A percentile compares a stretch with the other conserved stretches of the same genome.
These are phyloP conservation scores for Yarrowia sp. DNA, from an alignment of 805 yeast genomes.

Conservation along the genomic window DNA sequence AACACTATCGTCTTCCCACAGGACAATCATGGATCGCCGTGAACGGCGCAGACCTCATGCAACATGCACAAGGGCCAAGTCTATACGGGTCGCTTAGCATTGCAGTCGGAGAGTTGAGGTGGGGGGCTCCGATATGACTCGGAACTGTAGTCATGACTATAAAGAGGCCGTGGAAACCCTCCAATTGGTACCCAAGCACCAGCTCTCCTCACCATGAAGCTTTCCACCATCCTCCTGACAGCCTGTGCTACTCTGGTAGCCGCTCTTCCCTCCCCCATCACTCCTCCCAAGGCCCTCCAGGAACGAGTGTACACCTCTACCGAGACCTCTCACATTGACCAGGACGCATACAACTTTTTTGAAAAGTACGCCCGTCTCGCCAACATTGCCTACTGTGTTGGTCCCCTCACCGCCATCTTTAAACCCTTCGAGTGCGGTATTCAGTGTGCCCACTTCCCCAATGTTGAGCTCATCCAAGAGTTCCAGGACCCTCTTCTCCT, in stretches of 20 bases:
- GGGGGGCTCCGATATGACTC: not conserved
- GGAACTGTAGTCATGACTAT: not conserved
- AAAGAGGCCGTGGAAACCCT: not conserved
- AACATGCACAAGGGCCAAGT: not conserved
- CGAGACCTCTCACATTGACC: slow-evolving; percentile 2
- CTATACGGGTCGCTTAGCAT: not conserved
- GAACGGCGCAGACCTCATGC: slow-evolving; percentile 10
- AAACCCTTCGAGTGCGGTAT: slow-evolving; percentile 15
- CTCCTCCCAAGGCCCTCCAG: not conserved
- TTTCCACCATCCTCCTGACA: not conserved
- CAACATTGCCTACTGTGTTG: slow-evolving; percentile 15
- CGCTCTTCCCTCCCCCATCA: not conserved
- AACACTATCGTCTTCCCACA: not conserved
- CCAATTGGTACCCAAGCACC: not conserved
- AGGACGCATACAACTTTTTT: slow-evolving; percentile 9
- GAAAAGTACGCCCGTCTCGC: slow-evolving; percentile 12
- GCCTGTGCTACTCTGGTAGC: not conserved
- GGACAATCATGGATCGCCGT: not conserved
- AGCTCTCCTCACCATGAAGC: not conserved
- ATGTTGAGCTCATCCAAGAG: slow-evolving; percentile 9
- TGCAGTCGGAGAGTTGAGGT: not conserved
- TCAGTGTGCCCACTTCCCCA: slow-evolving; percentile 9
- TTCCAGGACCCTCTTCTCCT: not conserved
- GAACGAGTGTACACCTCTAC: not conserved
- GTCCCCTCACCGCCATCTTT: not conserved